Conservation (phyloP, 352 stramenopile genomes). For the Phytophthora citricola region DNA sequence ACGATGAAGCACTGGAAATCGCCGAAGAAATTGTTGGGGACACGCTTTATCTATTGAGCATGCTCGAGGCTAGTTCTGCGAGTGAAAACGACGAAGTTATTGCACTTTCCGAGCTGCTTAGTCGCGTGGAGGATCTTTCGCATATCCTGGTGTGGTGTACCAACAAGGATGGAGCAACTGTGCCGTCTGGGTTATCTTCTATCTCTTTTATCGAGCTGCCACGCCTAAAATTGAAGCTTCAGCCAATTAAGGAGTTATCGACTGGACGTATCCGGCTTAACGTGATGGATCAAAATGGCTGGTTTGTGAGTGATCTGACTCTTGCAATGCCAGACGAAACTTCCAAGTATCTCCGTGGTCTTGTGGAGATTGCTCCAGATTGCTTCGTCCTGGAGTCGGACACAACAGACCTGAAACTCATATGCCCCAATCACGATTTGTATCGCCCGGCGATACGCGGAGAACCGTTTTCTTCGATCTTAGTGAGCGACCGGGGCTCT, state of each 20-base stretch:
- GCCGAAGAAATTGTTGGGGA: constrained; percentile 68
- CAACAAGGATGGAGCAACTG: constrained; percentile 22
- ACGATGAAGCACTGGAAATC: constrained; percentile 63
- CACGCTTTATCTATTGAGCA: constrained; percentile 94
- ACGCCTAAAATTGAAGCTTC: constrained; percentile 96
- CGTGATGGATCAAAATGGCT: constrained; percentile 84
- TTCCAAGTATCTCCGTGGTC: constrained; percentile 58
- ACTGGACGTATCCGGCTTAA: constrained; percentile 62
- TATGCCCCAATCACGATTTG: constrained; percentile 86
- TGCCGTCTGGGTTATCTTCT: constrained; percentile 24
- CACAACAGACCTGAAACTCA: constrained; percentile 77
- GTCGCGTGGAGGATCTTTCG: constrained; percentile 95
- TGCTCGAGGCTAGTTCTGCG: constrained; percentile 81
- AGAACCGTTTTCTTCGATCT: constrained; percentile 81
- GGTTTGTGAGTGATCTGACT: constrained; percentile 81
- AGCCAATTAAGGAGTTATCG: constrained; percentile 58
- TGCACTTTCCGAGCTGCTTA: constrained; percentile 90
- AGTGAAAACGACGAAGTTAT: constrained; percentile 44
- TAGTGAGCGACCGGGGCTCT: constrained; percentile 83
- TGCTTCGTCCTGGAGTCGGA: constrained; percentile 82
- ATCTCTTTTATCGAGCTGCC: constrained; percentile 98
- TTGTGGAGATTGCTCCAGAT: constrained; percentile 64
- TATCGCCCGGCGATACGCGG: constrained; percentile 77
- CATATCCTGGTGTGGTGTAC: constrained; percentile 97
- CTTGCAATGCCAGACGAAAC: constrained; percentile 37